phyloP scores from a whole-genome alignment of 2,329 filamentous ascomycete species.

The Aureobasidium zeae region DNA sequence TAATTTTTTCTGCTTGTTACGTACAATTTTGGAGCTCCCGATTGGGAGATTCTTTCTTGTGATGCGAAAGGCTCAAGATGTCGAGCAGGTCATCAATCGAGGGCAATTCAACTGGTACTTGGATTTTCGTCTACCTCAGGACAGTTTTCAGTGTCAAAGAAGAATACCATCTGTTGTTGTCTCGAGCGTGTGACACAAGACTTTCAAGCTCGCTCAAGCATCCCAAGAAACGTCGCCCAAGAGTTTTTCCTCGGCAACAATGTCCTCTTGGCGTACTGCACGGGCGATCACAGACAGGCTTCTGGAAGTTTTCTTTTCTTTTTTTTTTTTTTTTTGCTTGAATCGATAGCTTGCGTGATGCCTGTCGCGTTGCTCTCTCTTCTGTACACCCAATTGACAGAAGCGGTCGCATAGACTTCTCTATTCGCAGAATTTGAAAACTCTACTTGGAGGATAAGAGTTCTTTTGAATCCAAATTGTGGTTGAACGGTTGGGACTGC shows the following conservation, averaged over 20 bases:
- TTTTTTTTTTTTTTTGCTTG: neutral
- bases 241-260: neutral
- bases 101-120: neutral
- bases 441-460: too few species aligned
- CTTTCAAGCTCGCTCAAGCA: neutral
- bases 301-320: neutral
- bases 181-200: neutral
- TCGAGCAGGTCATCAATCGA: neutral
- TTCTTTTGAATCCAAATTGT: too few species aligned
- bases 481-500: too few species aligned
- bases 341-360: too few species aligned
- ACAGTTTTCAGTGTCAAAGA: too few species aligned
- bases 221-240: slow-evolving; percentile 5
- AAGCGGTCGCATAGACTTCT: too few species aligned
- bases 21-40: too few species aligned
- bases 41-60: neutral
- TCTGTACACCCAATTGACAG: too few species aligned
- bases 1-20: too few species aligned
- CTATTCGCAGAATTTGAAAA: too few species aligned
- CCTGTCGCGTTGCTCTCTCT: too few species aligned
- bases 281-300: slow-evolving; percentile 1
- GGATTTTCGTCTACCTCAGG: neutral
- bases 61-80: neutral
- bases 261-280: slow-evolving; percentile 1
- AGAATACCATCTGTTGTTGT: too few species aligned